These are phyloP conservation scores for Amanita muscaria DNA, from an alignment of 768 basidiomycete genomes.

Conservation along the genomic window DNA sequence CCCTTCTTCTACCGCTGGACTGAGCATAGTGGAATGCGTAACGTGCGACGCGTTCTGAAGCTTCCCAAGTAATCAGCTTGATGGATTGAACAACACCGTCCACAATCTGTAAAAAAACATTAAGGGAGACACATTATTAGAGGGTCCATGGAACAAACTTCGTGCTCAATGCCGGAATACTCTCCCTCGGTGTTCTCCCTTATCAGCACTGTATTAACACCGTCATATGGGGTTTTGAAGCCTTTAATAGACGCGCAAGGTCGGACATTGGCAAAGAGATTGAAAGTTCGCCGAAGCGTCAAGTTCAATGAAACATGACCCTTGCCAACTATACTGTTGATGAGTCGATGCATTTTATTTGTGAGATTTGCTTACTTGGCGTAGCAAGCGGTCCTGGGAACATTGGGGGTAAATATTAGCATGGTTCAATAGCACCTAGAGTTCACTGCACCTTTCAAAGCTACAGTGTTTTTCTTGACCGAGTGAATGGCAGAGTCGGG, in stretches of 20 bases:
- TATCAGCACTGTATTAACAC: conserved; percentile 96
- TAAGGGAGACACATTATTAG: conserved; percentile 5
- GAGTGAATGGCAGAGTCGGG: conserved; percentile 86
- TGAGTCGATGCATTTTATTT: background rate
- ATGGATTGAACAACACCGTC: conserved; percentile 99
- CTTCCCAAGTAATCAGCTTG: conserved; percentile 98
- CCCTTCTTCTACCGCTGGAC: conserved; percentile 75
- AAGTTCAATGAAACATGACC: conserved; percentile 97
- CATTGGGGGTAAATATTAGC: too few species aligned
- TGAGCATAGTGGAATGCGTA: conserved; percentile 99
- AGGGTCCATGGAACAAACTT: conserved; percentile 41
- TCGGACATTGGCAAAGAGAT: conserved; percentile 96
- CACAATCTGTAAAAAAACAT: conserved; percentile 53
- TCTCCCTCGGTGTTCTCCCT: conserved; percentile 99
- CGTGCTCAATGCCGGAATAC: conserved; percentile 99
- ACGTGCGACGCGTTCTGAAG: conserved; percentile 95
- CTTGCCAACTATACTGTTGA: conserved; percentile 69
- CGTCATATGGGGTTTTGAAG: conserved; percentile 97
- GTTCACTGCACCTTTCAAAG: conserved; percentile 72
- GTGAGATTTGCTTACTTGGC: conserved; percentile 59
- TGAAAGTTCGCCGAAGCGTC: conserved; percentile 94
- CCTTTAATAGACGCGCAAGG: conserved; percentile 94
- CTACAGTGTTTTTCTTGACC: conserved; percentile 95
- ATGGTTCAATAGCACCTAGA: too few species aligned
- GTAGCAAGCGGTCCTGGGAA: conserved; percentile 84